Base-by-base conservation (phyloP, 164 flowering plant species). In the Tinospora cordifolia region DNA sequence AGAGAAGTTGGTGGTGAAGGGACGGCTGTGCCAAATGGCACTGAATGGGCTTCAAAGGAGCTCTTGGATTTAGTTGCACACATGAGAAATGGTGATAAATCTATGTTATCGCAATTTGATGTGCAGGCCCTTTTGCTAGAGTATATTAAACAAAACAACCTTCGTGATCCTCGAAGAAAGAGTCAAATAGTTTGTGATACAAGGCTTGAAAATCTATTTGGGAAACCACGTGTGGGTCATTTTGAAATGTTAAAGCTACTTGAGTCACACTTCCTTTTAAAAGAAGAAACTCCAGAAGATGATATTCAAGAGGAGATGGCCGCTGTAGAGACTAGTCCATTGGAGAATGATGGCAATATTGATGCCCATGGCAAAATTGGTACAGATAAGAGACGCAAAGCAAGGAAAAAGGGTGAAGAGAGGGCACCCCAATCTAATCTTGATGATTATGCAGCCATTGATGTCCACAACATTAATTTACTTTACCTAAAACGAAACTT, bases 181-280 rank as follows among this genome's bases (percentile, higher is more conserved):
- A 89, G 93, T 84, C 96, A 90, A 75, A 91, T 92, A 36, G 81
- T 92, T 75, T 94, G 98, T 81, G 98, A 94, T 77, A 58, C 84
- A 63, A 86, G 92, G 82, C 87, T 94, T 63, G 75, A 85, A 73
- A 87, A 76, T 73, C 73, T 94, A 62, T 94, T 94, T 79, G 91
- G 99, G 19, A 94, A 94, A 79, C 83, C 87, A 39, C 88, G 91
- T 67, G 92, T 92, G 41, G 97, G 93, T 49, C 99, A 94, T 80
- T 87, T 94, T 79, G 99, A 94, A 85, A 94, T 94, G 99, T 74
- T 94, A 66, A 92, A 89, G 79, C 93, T 92, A 77, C 89, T 94
- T 60, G 98, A 94, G 68, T 85, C 89, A 39, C 99, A 94, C 75
- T 90, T 90, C 76, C 82, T 87, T 68, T n/a, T 80, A 27, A 90